phyloP scores from a whole-genome alignment of 1,284 basidiomycete genomes.

The Sparassis latifolia region DNA sequence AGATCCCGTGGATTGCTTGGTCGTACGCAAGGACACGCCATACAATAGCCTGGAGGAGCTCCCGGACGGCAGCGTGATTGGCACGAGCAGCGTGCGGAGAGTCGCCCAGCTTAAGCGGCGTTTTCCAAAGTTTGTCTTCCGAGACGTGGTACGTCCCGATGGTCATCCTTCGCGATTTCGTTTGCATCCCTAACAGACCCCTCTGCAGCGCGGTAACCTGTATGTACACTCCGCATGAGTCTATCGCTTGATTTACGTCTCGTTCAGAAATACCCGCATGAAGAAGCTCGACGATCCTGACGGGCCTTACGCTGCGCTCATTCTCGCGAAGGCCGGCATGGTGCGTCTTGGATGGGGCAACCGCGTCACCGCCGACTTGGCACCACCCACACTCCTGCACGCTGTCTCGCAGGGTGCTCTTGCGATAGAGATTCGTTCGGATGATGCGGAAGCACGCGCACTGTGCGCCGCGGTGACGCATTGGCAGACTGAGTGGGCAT shows the following conservation, averaged over 20 bases:
- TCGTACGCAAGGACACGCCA: slow-evolving; percentile 73
- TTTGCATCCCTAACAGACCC: neutral
- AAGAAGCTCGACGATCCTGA: slow-evolving; percentile 85
- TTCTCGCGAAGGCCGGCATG: slow-evolving; percentile 93
- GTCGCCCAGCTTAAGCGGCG: slow-evolving; percentile 85
- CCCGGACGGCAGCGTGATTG: slow-evolving; percentile 85
- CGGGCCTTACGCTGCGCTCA: slow-evolving; percentile 83
- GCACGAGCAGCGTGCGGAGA: slow-evolving; percentile 90
- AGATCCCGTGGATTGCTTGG: slow-evolving; percentile 85
- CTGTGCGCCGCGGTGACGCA: slow-evolving; percentile 69
- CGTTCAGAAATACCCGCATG: slow-evolving; percentile 75
- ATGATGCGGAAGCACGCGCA: slow-evolving; percentile 56
- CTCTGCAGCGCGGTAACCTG: slow-evolving; percentile 70
- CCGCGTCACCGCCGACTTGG: slow-evolving; percentile 76
- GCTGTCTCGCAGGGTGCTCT: slow-evolving; percentile 96
- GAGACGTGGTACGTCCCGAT: slow-evolving; percentile 74
- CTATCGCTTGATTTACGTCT: neutral
- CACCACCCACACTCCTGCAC: slow-evolving; percentile 73
- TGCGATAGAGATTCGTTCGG: slow-evolving; percentile 78
- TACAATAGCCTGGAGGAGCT: slow-evolving; percentile 82
- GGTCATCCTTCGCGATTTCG: neutral
- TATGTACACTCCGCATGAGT: slow-evolving; percentile 30
- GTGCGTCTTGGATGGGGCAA: slow-evolving; percentile 75
- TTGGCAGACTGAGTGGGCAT: slow-evolving; percentile 69
- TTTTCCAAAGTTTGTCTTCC: slow-evolving; percentile 78